These are phyloP conservation scores for Metschnikowia rubicola DNA, from an alignment of 805 yeast species.

Conservation along the genomic window DNA sequence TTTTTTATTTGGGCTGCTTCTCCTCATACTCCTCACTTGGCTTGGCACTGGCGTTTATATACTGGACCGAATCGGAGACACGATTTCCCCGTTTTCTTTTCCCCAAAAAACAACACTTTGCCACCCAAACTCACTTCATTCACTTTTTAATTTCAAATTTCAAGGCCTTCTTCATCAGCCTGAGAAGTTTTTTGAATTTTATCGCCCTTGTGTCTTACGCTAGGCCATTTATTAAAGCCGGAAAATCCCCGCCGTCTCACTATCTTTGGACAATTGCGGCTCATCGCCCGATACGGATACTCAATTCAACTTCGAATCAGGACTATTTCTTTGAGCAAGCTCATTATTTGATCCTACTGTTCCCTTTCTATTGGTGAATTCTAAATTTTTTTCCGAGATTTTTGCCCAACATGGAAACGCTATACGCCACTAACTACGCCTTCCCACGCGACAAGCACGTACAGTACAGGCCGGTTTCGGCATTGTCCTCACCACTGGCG, in stretches of 20 bases:
- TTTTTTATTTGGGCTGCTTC: conserved; percentile 10
- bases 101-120: not conserved
- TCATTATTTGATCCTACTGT: not conserved
- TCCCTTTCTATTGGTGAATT: not conserved
- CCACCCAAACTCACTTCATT: not conserved
- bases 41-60: conserved; percentile 9
- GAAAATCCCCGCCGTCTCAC: not conserved
- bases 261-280: not conserved
- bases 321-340: too few species aligned
- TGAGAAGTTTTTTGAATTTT: too few species aligned
- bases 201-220: not conserved
- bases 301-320: not conserved
- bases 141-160: not conserved
- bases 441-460: conserved; percentile 4
- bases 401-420: conserved; percentile 4
- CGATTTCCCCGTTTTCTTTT: not conserved
- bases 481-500: conserved; percentile 8
- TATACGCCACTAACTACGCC: conserved; percentile 6
- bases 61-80: conserved; percentile 4
- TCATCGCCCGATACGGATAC: conserved; percentile 1
- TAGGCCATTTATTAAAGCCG: not conserved
- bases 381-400: too few species aligned
- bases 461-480: conserved; percentile 3
- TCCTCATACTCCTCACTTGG: conserved; percentile 18
- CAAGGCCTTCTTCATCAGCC: too few species aligned